phyloP scores from a whole-genome alignment of 140 eudicot species.

The Bidens hawaiensis region DNA sequence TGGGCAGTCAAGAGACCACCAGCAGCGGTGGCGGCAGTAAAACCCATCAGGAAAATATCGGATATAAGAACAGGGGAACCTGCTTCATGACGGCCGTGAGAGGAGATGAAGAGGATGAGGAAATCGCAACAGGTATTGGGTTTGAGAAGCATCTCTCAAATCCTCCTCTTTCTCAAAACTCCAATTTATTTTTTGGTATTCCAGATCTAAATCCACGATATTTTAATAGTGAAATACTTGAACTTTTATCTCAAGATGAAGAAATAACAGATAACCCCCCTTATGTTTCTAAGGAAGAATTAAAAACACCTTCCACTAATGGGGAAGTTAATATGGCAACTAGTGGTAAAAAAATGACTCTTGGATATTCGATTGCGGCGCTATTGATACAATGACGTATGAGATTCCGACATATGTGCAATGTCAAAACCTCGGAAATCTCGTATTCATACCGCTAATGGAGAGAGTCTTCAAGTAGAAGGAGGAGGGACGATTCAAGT shows the following conservation, averaged over 20 bases:
- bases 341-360: background rate
- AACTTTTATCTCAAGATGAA: no score
- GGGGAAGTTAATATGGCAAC: slow-evolving; percentile 13
- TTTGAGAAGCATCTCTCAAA: background rate
- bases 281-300: background rate
- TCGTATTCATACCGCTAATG: slow-evolving; percentile 2
- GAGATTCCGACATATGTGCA: background rate
- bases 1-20: background rate
- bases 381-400: slow-evolving; percentile 1
- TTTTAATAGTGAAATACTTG: no score
- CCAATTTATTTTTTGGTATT: no score
- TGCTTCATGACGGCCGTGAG: background rate
- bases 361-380: slow-evolving; percentile 9
- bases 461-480: slow-evolving; percentile 7
- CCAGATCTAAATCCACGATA: no score
- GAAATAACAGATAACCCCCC: background rate
- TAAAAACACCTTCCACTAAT: background rate
- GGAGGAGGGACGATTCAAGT: slow-evolving; percentile 12
- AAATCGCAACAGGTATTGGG: background rate
- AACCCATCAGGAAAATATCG: no score
- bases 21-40: background rate
- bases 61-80: background rate
- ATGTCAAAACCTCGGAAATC: background rate
- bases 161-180: background rate
- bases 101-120: background rate